Base-by-base conservation (phyloP, 306 rosid species). In the Ceratonia siliqua region DNA sequence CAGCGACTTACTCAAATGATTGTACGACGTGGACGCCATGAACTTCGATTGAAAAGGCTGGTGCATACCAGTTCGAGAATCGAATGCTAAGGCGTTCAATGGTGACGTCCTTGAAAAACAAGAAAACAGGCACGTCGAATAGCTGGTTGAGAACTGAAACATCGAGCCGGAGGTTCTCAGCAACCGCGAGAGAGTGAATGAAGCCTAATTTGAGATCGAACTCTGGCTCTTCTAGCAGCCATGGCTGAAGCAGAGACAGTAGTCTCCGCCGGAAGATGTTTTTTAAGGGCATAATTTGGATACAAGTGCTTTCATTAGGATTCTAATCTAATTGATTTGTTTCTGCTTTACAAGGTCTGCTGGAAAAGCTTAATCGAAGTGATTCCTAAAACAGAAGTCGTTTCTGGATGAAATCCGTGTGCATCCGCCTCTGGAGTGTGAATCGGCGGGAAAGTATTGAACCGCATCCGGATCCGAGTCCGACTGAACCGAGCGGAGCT, bases 231-330 rank as follows among this genome's bases (percentile, higher is more conserved):
- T 84, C 90, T 3, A 48, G 85, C 1, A 94, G 65, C 98, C 97
- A 91, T 78, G 97, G 96, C 78, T 72, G 89, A 11, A 94, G 86
- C 70, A 89, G 87, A 81, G 92, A 79, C 68, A 84, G 83, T 25
- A 89, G 84, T 49, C 81, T 88, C 89, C 89, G 87, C 63, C 78
- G 82, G 76, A 87, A 38, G 35, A 81, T 9, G 85, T 7, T 78
- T 64, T 73, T 59, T n/a, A 83, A 72, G 15, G 84, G 85, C 96
- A 93, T 93, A 20, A 7, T 77, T 3, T 50, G 28, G 42, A 22
- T 12, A 25, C 17, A 25, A 54, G 8, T 24, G 58, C 11, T 35
- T 33, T 2, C 36, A 38, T 35, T 39, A 17, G 17, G 18, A 36
- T 17, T 6, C 53, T 50, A 7, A 20, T 33, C n/a, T 8, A 79